phyloP scores from a whole-genome alignment of 352 stramenopile genomes.

The Albugo laibachii region DNA sequence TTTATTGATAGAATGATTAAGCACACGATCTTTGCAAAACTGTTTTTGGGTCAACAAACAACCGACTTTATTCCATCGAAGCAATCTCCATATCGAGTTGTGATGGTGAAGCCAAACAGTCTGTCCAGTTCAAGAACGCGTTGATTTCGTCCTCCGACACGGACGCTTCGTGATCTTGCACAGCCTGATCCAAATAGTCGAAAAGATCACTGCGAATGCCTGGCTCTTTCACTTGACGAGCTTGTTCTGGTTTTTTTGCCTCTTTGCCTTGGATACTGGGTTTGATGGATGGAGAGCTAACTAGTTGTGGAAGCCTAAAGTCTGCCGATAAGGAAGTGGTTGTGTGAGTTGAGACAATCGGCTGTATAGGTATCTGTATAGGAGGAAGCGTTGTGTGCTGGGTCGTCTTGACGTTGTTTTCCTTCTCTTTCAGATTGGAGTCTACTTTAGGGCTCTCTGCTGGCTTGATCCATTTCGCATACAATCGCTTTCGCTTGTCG shows the following conservation, averaged over 20 bases:
- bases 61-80: no score
- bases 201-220: neutral
- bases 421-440: neutral
- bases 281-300: neutral
- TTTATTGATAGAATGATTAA: slow-evolving; percentile 1
- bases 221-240: neutral
- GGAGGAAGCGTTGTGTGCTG: neutral
- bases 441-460: neutral
- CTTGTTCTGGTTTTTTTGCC: neutral
- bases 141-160: slow-evolving; percentile 63
- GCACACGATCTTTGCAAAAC: slow-evolving; percentile 4
- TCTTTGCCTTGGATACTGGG: neutral
- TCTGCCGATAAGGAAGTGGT: neutral
- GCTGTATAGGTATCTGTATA: neutral
- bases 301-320: neutral
- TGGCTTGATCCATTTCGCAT: slow-evolving; percentile 45
- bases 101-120: slow-evolving; percentile 6
- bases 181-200: neutral
- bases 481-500: slow-evolving; percentile 48
- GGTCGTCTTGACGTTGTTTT: neutral
- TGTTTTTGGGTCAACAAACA: neutral
- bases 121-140: slow-evolving; percentile 59
- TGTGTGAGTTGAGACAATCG: neutral
- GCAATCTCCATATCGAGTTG: no score
- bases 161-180: slow-evolving; percentile 28